phyloP scores from a whole-genome alignment of 2,329 filamentous ascomycete genomes.

The Huntiella savannae region DNA sequence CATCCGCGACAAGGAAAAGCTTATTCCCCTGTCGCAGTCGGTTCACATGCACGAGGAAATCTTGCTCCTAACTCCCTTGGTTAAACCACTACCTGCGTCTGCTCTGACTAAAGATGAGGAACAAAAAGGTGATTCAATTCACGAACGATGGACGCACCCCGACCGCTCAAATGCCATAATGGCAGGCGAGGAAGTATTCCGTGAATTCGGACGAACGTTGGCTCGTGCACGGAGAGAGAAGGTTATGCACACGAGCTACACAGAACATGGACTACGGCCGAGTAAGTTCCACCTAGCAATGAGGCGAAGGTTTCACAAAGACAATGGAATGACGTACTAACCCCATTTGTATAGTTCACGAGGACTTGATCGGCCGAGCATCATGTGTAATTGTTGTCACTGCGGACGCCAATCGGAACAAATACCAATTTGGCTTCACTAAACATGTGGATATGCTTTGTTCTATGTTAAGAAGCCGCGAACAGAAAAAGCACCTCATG shows the following conservation, averaged over 20 bases:
- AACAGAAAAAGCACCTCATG: slow-evolving; percentile 73
- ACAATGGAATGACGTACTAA: neutral
- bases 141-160: slow-evolving; percentile 9
- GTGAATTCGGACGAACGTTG: slow-evolving; percentile 73
- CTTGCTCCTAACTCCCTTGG: slow-evolving; percentile 69
- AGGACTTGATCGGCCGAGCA: slow-evolving; percentile 76
- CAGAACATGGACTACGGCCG: slow-evolving; percentile 75
- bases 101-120: slow-evolving; percentile 38
- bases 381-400: slow-evolving; percentile 80
- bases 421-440: slow-evolving; percentile 86
- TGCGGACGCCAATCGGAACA: slow-evolving; percentile 80
- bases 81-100: slow-evolving; percentile 83
- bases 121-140: slow-evolving; percentile 17
- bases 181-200: slow-evolving; percentile 84
- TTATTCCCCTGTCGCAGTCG: slow-evolving; percentile 65
- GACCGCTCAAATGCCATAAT: slow-evolving; percentile 41
- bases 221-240: slow-evolving; percentile 72
- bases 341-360: slow-evolving; percentile 40
- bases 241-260: slow-evolving; percentile 85
- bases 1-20: slow-evolving; percentile 69
- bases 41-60: slow-evolving; percentile 74
- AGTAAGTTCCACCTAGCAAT: slow-evolving; percentile 21
- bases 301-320: neutral
- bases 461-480: slow-evolving; percentile 55
- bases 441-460: slow-evolving; percentile 96